A percentile compares a stretch with the other conserved stretches of the same genome.
Conservation (phyloP, 2,329 filamentous ascomycete genomes). For the Colletotrichum sp. region DNA sequence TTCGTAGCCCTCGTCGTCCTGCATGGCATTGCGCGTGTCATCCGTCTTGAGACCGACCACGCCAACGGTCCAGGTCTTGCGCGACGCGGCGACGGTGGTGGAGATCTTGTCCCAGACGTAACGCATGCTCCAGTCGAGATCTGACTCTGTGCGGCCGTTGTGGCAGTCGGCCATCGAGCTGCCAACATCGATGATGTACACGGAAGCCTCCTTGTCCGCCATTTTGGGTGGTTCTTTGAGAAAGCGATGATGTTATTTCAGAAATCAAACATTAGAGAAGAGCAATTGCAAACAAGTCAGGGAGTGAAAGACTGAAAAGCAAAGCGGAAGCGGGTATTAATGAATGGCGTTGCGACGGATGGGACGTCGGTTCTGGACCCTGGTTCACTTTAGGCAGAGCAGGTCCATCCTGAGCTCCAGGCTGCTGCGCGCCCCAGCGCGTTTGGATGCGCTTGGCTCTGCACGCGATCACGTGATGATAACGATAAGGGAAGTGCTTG, state of each 20-base stretch:
- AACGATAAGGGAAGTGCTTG: not conserved
- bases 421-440: constrained; percentile 15
- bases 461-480: constrained; percentile 24
- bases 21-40: constrained; percentile 71
- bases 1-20: constrained; percentile 75
- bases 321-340: not conserved
- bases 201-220: constrained; percentile 90
- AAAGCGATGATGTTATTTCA: not conserved
- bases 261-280: not conserved
- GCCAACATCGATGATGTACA: constrained; percentile 91
- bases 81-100: constrained; percentile 70
- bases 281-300: not conserved
- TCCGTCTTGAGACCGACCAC: constrained; percentile 86
- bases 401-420: constrained; percentile 15
- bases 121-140: constrained; percentile 87
- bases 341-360: not conserved
- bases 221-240: constrained; percentile 52
- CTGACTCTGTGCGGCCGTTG: constrained; percentile 74
- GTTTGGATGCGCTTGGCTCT: not conserved
- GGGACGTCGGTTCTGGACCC: not conserved
- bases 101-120: constrained; percentile 94
- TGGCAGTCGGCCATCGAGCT: constrained; percentile 79
- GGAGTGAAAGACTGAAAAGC: not conserved
- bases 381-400: constrained; percentile 18
- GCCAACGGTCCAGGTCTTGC: constrained; percentile 73